Percentiles rank a stretch among this genome's conserved stretches.
Conservation (phyloP, 257 asterid species). For the Prunella vulgaris region DNA sequence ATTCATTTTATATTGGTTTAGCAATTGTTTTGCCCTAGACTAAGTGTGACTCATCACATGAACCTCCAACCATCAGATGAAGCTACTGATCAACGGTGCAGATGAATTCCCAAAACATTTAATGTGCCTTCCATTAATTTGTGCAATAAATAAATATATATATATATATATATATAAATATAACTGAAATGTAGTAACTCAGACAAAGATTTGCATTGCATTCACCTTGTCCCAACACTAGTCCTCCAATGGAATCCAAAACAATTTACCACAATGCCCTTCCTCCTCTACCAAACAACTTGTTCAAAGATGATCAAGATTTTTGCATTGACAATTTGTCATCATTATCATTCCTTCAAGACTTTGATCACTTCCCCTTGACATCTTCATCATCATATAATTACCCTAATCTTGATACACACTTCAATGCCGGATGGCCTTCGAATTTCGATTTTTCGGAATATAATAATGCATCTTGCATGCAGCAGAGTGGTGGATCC, state of each 20-base stretch:
- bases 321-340: constrained; percentile 26
- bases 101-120: constrained; percentile 23
- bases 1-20: neutral
- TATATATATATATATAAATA: no score
- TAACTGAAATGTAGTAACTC: constrained; percentile 26
- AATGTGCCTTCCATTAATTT: constrained; percentile 26
- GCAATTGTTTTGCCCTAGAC: neutral
- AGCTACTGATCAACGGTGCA: constrained; percentile 16
- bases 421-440: constrained; percentile 21
- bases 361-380: constrained; percentile 42
- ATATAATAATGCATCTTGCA: constrained; percentile 22
- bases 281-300: constrained; percentile 24
- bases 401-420: constrained; percentile 27
- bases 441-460: constrained; percentile 28
- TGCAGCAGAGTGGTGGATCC: constrained; percentile 32
- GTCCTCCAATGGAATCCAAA: constrained; percentile 29
- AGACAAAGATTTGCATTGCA: constrained; percentile 25
- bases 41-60: neutral
- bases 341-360: constrained; percentile 39
- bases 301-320: constrained; percentile 34
- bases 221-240: constrained; percentile 9
- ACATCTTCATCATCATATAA: constrained; percentile 24
- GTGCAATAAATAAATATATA: constrained; percentile 27
- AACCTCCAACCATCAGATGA: constrained; percentile 25
- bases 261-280: constrained; percentile 14